These are phyloP conservation scores for Verruconis gallopava DNA, from an alignment of 2,329 filamentous ascomycete species.

Conservation along the genomic window DNA sequence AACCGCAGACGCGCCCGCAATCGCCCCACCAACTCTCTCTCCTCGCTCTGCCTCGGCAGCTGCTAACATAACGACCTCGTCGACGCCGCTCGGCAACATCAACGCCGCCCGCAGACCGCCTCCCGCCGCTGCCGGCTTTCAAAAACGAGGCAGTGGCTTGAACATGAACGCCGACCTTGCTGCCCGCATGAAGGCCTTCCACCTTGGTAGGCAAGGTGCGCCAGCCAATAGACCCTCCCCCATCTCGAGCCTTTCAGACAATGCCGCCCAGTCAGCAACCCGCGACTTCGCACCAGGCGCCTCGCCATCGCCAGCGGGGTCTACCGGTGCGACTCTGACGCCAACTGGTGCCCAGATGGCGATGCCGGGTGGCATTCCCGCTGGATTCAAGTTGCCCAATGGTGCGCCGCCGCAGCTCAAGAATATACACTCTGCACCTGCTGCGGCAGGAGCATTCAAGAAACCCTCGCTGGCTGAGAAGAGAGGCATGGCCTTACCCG, in stretches of 20 bases:
- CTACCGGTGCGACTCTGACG: background rate
- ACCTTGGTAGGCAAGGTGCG: constrained; percentile 49
- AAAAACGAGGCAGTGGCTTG: constrained; percentile 36
- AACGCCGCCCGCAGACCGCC: constrained; percentile 50
- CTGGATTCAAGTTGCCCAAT: constrained; percentile 29
- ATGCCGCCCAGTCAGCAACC: background rate
- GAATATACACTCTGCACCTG: constrained; percentile 36
- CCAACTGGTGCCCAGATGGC: constrained; percentile 2
- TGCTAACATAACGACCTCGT: constrained; percentile 59
- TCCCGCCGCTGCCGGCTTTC: constrained; percentile 28
- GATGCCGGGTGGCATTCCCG: constrained; percentile 16
- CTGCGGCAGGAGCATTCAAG: constrained; percentile 31
- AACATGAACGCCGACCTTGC: constrained; percentile 43
- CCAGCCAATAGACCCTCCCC: background rate
- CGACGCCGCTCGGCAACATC: constrained; percentile 68
- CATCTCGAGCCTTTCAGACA: background rate
- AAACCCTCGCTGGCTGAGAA: constrained; percentile 54
- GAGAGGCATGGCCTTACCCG: constrained; percentile 51
- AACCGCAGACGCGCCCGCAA: background rate
- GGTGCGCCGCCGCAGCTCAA: constrained; percentile 25
- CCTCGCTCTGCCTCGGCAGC: constrained; percentile 35
- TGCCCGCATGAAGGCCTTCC: constrained; percentile 58
- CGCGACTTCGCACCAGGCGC: background rate
- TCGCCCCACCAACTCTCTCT: constrained; percentile 36
- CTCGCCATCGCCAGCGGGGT: background rate